Evolutionary conservation across 768 basidiomycete genomes (phyloP).

Genomic region (Serendipita vermifera): DNA sequence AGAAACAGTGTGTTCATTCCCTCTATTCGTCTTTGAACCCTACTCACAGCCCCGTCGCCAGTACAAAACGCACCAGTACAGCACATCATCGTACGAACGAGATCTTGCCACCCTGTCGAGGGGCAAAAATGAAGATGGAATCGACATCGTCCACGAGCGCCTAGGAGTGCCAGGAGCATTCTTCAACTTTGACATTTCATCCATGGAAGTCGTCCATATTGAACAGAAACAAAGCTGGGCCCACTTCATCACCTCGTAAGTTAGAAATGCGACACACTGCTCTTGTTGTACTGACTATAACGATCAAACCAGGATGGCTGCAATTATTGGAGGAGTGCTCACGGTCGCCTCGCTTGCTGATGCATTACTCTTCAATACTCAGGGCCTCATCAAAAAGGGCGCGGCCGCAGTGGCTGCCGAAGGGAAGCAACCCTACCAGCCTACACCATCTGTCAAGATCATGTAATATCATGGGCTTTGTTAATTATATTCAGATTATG

Average conservation of each 20-base stretch:
- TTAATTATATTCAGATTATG: too few species aligned
- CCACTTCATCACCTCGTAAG: constrained; percentile 94
- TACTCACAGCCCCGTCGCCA: constrained; percentile 21
- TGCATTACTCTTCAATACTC: constrained; percentile 72
- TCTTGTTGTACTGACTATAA: background rate
- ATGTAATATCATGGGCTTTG: too few species aligned
- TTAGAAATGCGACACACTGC: constrained; percentile 15
- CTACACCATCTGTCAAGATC: constrained; percentile 15
- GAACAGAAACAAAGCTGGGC: constrained; percentile 92
- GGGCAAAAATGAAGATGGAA: constrained; percentile 46
- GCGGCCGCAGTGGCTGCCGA: constrained; percentile 15
- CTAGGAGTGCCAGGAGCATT: constrained; percentile 43
- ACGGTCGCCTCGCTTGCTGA: constrained; percentile 88
- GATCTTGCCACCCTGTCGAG: constrained; percentile 55
- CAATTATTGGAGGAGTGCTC: constrained; percentile 93
- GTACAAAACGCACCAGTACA: constrained; percentile 89
- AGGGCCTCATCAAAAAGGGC: constrained; percentile 57
- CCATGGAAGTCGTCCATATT: constrained; percentile 82
- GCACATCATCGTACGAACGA: constrained; percentile 90
- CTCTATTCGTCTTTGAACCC: background rate
- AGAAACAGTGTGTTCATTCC: constrained; percentile 37
- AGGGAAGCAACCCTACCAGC: constrained; percentile 12
- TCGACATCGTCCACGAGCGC: constrained; percentile 56
- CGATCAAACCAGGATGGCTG: constrained; percentile 66
- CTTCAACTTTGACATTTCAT: constrained; percentile 95